phyloP scores from a whole-genome alignment of 345 rosid genomes.

The Lagerstroemia speciosa region DNA sequence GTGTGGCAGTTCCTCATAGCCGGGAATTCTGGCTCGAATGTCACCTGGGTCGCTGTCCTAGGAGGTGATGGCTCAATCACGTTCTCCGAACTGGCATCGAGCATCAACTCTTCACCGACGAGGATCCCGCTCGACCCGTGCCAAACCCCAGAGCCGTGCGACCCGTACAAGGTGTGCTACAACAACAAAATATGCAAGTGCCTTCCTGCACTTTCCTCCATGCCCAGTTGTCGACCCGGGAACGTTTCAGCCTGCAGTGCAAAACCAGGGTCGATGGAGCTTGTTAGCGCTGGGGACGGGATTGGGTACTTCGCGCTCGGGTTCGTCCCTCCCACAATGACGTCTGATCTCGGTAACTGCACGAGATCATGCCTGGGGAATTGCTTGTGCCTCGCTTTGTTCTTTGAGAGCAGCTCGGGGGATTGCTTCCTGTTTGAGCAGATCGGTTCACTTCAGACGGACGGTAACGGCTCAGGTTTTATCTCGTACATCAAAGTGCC shows the following conservation, averaged over 20 bases:
- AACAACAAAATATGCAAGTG: conserved; percentile 49
- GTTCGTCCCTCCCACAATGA: conserved; percentile 43
- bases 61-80: conserved; percentile 55
- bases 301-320: conserved; percentile 58
- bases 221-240: conserved; percentile 43
- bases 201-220: conserved; percentile 33
- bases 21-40: conserved; percentile 26
- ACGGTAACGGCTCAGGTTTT: conserved; percentile 21
- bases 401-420: conserved; percentile 34
- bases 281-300: conserved; percentile 42
- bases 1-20: conserved; percentile 49
- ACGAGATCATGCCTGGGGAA: conserved; percentile 49
- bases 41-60: conserved; percentile 68
- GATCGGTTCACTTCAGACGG: conserved; percentile 58
- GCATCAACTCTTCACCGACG: conserved; percentile 22
- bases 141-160: conserved; percentile 63
- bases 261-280: conserved; percentile 26
- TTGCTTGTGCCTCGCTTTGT: conserved; percentile 44
- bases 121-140: conserved; percentile 64
- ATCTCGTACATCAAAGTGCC: conserved; percentile 54
- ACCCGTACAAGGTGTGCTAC: conserved; percentile 45
- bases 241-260: conserved; percentile 43
- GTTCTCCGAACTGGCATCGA: conserved; percentile 38
- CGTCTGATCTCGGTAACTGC: conserved; percentile 47
- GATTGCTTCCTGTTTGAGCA: conserved; percentile 64